Evolutionary conservation across 495 filamentous ascomycete species (phyloP).

Genomic region (Glarea lozoyensis): DNA sequence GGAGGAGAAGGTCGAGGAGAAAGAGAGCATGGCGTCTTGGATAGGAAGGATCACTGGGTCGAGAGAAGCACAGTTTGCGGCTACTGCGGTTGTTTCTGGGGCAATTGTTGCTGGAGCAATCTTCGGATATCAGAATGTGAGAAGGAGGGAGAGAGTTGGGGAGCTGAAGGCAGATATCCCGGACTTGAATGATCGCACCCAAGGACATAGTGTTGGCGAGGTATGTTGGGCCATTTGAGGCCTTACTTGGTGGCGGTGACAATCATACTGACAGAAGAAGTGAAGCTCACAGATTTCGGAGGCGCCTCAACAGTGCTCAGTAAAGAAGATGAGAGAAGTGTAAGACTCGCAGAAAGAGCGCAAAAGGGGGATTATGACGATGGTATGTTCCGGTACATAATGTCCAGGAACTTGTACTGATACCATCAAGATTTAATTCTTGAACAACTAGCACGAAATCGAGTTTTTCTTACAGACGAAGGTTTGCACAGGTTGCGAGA

Average conservation of each 20-base stretch:
- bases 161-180: conserved; percentile 70
- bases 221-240: conserved; percentile 3
- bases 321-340: conserved; percentile 72
- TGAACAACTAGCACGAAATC: conserved; percentile 92
- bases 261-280: conserved; percentile 22
- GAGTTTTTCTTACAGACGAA: conserved; percentile 77
- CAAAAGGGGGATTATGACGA: conserved; percentile 89
- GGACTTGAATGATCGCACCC: conserved; percentile 10
- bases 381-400: conserved; percentile 32
- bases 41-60: conserved; percentile 39
- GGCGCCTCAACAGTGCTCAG: conserved; percentile 46
- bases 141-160: conserved; percentile 50
- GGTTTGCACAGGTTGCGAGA: conserved; percentile 71
- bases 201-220: conserved; percentile 9
- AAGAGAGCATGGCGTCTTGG: conserved; percentile 46
- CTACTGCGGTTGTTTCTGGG: conserved; percentile 68
- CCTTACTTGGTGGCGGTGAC: background rate
- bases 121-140: conserved; percentile 60
- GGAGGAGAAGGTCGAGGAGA: conserved; percentile 1
- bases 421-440: conserved; percentile 70
- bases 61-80: conserved; percentile 51
- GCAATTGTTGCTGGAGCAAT: conserved; percentile 64
- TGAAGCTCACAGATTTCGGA: conserved; percentile 70
- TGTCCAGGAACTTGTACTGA: background rate
- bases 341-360: conserved; percentile 68